Conservation (phyloP, 192 early-diverging fungal genomes). For the Jimgerdemannia flammicorona region DNA sequence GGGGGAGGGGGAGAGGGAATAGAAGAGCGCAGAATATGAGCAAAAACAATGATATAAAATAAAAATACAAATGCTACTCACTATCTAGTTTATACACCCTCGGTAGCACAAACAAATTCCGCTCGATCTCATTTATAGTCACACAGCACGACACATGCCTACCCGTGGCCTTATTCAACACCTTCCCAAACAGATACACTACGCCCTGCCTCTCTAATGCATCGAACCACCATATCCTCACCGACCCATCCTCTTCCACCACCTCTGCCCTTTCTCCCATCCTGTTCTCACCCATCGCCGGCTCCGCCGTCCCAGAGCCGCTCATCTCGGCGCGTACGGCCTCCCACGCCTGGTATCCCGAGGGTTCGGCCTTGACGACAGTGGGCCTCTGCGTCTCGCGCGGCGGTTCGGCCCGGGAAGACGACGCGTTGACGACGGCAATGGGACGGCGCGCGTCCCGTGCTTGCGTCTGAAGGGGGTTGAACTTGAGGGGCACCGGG, state of each 20-base stretch:
- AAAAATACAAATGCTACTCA: constrained; percentile 7
- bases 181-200: constrained; percentile 94
- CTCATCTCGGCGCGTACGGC: not conserved
- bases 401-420: not conserved
- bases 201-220: constrained; percentile 77
- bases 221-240: constrained; percentile 91
- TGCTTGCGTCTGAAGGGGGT: constrained; percentile 13
- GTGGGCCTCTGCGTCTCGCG: not conserved
- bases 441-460: constrained; percentile 4
- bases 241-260: constrained; percentile 42
- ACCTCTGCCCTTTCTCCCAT: not conserved
- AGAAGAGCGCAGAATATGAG: no score
- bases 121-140: constrained; percentile 69
- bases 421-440: constrained; percentile 1
- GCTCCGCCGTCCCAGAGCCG: not conserved
- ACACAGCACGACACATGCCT: constrained; percentile 80
- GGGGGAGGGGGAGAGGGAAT: no score
- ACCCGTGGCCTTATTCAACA: constrained; percentile 43
- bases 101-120: constrained; percentile 94
- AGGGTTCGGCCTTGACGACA: not conserved
- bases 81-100: constrained; percentile 51
- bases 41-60: no score
- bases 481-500: constrained; percentile 4
- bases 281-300: not conserved
- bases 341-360: not conserved